phyloP scores from a whole-genome alignment of 306 rosid species.

The Delonix regia region DNA sequence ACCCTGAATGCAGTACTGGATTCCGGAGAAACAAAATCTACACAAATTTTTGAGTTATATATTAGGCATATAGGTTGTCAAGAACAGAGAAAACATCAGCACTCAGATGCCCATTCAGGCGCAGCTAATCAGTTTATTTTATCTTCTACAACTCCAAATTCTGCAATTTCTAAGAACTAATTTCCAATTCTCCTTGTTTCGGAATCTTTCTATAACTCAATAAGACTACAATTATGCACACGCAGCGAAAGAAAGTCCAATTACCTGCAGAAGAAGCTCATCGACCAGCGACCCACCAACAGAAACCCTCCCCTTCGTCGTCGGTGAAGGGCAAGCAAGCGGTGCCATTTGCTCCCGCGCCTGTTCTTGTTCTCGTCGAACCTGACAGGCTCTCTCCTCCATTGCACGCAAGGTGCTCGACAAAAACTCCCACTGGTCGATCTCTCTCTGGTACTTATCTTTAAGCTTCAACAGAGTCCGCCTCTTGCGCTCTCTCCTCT shows the following conservation, averaged over 20 bases:
- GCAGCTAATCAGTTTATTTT: background rate
- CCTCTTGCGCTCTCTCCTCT: conserved; percentile 59
- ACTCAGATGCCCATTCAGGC: background rate
- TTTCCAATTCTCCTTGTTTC: background rate
- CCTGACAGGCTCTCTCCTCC: conserved; percentile 46
- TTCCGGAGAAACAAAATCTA: background rate
- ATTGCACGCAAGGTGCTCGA: conserved; percentile 54
- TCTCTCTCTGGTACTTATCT: conserved; percentile 55
- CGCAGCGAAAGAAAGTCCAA: background rate
- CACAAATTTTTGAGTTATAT: background rate
- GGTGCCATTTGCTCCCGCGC: conserved; percentile 35
- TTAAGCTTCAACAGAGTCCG: conserved; percentile 58
- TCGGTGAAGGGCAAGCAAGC: conserved; percentile 32
- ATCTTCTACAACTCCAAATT: background rate
- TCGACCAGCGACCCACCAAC: conserved; percentile 46
- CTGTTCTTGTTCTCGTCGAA: conserved; percentile 29
- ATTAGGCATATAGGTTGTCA: background rate
- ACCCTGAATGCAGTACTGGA: background rate
- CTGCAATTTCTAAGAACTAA: conserved; percentile 29
- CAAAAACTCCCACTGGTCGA: conserved; percentile 64
- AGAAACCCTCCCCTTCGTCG: conserved; percentile 29
- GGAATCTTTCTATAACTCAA: background rate
- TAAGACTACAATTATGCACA: background rate
- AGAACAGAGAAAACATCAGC: background rate
- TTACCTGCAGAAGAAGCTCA: conserved; percentile 70